A percentile compares a stretch with the other conserved stretches of the same genome.
phyloP scores from a whole-genome alignment of 768 basidiomycete genomes.

The Antrodiella citrinella region DNA sequence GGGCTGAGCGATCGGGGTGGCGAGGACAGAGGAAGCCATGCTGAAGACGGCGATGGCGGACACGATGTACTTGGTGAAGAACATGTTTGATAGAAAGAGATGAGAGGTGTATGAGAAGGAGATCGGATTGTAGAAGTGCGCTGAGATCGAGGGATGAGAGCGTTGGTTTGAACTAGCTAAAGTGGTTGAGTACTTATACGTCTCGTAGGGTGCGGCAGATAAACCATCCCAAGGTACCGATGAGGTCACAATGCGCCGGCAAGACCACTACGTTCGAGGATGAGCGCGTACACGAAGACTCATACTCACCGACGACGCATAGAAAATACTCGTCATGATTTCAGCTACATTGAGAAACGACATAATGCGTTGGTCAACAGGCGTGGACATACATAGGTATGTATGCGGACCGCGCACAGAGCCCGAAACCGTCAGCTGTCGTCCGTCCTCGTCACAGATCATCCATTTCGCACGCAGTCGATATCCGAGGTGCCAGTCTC shows the following conservation, averaged over 20 bases:
- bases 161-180: background rate
- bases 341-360: background rate
- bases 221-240: background rate
- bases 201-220: background rate
- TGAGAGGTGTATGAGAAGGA: background rate
- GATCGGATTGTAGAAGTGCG: background rate
- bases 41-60: background rate
- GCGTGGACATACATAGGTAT: too few relatives aligned
- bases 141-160: background rate
- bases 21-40: background rate
- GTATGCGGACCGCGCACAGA: too few relatives aligned
- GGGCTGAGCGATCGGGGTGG: background rate
- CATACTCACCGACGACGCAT: too few relatives aligned
- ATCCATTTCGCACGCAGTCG: too few relatives aligned
- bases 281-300: too few relatives aligned
- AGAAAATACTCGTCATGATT: too few relatives aligned
- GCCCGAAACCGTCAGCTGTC: too few relatives aligned
- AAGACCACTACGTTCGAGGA: too few relatives aligned
- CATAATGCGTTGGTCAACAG: background rate
- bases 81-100: background rate
- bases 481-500: too few relatives aligned
- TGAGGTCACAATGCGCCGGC: background rate
- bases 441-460: too few relatives aligned
- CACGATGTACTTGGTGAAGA: background rate
- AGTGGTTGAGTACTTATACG: background rate